These are phyloP conservation scores for Russula sp. DNA, from an alignment of 768 basidiomycete genomes.

Conservation along the genomic window DNA sequence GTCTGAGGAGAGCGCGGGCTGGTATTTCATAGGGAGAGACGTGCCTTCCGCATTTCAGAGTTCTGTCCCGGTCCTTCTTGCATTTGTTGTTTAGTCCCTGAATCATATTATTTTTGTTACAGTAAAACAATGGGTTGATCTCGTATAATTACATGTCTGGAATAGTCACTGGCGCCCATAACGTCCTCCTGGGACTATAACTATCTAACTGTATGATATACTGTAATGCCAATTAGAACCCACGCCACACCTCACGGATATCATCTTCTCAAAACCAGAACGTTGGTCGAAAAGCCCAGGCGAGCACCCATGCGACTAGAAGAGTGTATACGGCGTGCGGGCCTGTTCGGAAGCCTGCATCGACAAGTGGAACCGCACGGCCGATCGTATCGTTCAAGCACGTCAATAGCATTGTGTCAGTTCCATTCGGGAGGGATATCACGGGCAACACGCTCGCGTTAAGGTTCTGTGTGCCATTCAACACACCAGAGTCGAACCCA, in stretches of 20 bases:
- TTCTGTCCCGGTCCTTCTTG: no score
- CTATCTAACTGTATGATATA: no score
- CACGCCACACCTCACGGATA: background rate
- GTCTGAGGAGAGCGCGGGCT: no score
- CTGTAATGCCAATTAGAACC: background rate
- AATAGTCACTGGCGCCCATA: no score
- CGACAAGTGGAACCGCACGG: conserved; percentile 53
- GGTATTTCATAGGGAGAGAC: no score
- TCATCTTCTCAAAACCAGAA: background rate
- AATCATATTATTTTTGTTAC: no score
- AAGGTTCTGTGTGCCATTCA: conserved; percentile 25
- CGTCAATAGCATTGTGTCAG: conserved; percentile 49
- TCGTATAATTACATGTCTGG: no score
- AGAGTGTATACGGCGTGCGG: conserved; percentile 5
- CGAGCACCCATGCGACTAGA: background rate
- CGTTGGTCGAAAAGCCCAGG: background rate
- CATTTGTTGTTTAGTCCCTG: no score
- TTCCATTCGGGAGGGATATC: conserved; percentile 49
- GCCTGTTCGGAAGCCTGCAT: conserved; percentile 29
- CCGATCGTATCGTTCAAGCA: conserved; percentile 68
- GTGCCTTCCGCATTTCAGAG: no score
- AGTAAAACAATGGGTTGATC: no score
- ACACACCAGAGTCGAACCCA: conserved; percentile 34
- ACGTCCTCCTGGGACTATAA: no score
- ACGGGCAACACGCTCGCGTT: conserved; percentile 42